These are phyloP conservation scores for Podaxis sp. DNA, from an alignment of 768 basidiomycete genomes.

Conservation along the genomic window DNA sequence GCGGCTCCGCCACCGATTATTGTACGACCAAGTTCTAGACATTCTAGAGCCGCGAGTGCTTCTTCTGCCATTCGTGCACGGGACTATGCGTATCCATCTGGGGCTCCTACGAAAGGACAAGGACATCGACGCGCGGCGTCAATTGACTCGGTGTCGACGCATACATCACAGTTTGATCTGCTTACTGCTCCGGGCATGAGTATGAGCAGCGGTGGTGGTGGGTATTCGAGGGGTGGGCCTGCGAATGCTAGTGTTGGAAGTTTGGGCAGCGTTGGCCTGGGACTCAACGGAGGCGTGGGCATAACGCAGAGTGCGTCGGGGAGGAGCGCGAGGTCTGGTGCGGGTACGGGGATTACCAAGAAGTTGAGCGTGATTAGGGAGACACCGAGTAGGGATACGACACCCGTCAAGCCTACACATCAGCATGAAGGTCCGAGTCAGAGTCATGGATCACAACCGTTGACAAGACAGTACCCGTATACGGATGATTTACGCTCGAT, in stretches of 20 bases:
- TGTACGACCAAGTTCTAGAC: constrained; percentile 8
- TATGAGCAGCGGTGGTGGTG: background rate
- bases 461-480: background rate
- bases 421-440: background rate
- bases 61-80: constrained; percentile 1
- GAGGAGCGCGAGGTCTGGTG: constrained; percentile 7
- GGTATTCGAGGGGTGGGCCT: background rate
- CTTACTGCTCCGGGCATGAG: constrained; percentile 12
- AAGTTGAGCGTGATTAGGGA: constrained; percentile 39
- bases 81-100: background rate
- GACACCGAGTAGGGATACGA: constrained; percentile 29
- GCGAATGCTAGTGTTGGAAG: constrained; percentile 4
- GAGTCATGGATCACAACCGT: background rate
- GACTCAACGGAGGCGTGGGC: background rate
- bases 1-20: background rate
- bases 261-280: background rate
- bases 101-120: background rate
- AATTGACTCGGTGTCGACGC: constrained; percentile 14
- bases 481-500: constrained; percentile 8
- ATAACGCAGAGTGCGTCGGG: constrained; percentile 15
- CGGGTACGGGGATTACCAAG: constrained; percentile 11
- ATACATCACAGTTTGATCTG: constrained; percentile 17
- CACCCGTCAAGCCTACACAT: constrained; percentile 17
- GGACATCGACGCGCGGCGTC: constrained; percentile 9
- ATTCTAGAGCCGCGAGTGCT: constrained; percentile 10